A percentile compares a stretch with the other conserved stretches of the same genome.
These are phyloP conservation scores for Penicillium crustosum DNA, from an alignment of 2,329 filamentous ascomycete species.

Conservation along the genomic window DNA sequence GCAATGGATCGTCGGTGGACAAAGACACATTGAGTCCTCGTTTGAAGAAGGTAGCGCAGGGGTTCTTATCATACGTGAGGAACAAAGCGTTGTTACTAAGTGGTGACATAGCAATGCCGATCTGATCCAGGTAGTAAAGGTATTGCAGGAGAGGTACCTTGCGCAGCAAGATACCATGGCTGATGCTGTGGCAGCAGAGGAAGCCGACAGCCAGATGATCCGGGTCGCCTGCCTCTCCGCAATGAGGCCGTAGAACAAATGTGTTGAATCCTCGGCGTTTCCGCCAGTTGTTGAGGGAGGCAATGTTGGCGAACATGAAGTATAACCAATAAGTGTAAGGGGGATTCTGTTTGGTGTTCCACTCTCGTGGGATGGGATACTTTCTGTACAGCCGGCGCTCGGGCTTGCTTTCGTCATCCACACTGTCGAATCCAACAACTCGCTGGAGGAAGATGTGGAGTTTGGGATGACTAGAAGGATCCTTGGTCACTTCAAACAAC, in stretches of 20 bases:
- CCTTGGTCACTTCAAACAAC: constrained; percentile 87
- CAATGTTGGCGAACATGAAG: constrained; percentile 91
- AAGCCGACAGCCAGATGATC: constrained; percentile 92
- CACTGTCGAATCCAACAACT: constrained; percentile 95
- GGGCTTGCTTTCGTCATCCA: constrained; percentile 96
- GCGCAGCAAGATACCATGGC: constrained; percentile 84
- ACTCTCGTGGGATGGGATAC: constrained; percentile 84
- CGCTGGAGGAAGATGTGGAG: constrained; percentile 91
- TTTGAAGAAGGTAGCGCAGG: constrained; percentile 93
- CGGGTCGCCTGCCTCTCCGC: constrained; percentile 93
- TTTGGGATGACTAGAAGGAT: constrained; percentile 84
- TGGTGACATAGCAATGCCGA: constrained; percentile 99
- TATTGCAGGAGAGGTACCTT: constrained; percentile 96
- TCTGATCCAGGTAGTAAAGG: constrained; percentile 96
- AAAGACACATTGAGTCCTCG: constrained; percentile 92
- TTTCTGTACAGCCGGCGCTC: constrained; percentile 94
- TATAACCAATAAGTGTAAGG: constrained; percentile 99
- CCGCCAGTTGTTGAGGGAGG: constrained; percentile 87
- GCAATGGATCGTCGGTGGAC: constrained; percentile 93
- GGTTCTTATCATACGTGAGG: constrained; percentile 93
- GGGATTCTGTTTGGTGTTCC: constrained; percentile 91
- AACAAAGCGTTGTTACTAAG: constrained; percentile 97
- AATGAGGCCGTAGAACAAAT: constrained; percentile 88
- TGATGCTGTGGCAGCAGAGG: constrained; percentile 94
- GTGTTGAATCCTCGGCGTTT: constrained; percentile 94